phyloP scores from a whole-genome alignment of 2,329 filamentous ascomycete species.

The Neofusicoccum parvum region DNA sequence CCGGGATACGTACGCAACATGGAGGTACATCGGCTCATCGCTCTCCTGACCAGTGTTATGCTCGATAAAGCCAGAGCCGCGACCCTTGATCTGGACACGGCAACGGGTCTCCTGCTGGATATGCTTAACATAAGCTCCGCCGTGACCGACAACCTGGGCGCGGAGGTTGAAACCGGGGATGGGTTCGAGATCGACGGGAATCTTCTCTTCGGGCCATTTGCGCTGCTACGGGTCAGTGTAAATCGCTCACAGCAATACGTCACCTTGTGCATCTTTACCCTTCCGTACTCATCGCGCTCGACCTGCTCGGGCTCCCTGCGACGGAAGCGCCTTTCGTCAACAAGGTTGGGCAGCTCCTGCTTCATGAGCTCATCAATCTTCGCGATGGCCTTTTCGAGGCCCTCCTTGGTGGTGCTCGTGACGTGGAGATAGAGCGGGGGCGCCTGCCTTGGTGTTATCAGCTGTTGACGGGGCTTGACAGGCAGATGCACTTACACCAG shows the following conservation, averaged over 20 bases:
- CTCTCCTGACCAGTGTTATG: slow-evolving; percentile 84
- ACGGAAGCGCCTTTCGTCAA: slow-evolving; percentile 91
- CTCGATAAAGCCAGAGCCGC: slow-evolving; percentile 92
- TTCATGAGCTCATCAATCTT: slow-evolving; percentile 96
- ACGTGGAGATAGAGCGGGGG: slow-evolving; percentile 94
- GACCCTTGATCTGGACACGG: slow-evolving; percentile 96
- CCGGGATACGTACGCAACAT: slow-evolving; percentile 73
- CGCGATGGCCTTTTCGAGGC: slow-evolving; percentile 82
- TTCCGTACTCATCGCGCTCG: slow-evolving; percentile 87
- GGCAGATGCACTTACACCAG: slow-evolving; percentile 66
- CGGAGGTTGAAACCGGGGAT: slow-evolving; percentile 94
- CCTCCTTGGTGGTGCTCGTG: slow-evolving; percentile 87
- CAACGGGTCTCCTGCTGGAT: slow-evolving; percentile 95
- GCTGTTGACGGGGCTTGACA: no score
- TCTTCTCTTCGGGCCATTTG: slow-evolving; percentile 98
- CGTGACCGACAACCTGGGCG: slow-evolving; percentile 92
- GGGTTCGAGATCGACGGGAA: slow-evolving; percentile 86
- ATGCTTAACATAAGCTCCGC: slow-evolving; percentile 95
- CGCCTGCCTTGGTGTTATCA: slow-evolving; percentile 58
- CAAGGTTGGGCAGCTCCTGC: slow-evolving; percentile 90
- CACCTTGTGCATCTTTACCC: slow-evolving; percentile 57
- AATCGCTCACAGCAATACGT: neutral
- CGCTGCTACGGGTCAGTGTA: slow-evolving; percentile 59
- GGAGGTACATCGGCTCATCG: slow-evolving; percentile 94
- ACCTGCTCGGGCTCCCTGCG: slow-evolving; percentile 77